Base-by-base conservation (phyloP, 2,329 filamentous ascomycete species). In the Teratosphaeria epicoccoides region DNA sequence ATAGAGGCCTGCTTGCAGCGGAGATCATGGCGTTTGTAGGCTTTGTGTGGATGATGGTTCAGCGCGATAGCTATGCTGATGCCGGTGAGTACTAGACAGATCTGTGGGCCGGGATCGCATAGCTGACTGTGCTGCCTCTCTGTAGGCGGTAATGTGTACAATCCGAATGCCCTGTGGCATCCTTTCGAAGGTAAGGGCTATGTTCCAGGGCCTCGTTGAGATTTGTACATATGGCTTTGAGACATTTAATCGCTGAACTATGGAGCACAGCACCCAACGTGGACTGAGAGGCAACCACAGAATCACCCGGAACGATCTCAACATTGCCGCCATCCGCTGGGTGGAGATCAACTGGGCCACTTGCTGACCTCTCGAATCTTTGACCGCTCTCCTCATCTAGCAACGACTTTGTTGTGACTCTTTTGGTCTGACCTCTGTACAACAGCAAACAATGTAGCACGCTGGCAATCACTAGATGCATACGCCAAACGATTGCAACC, bases 21-120 rank as follows among this genome's bases (percentile, higher is more conserved):
- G 47, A 49, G 12, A 43, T 49, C 11, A 17, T 43, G 23, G 47
- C 47, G 11, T 49, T 49, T 24, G n/a, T 49, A 9, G 33, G 28
- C 23, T 49, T 49, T 9, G 3, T 25, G 25, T 49, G 47, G 47
- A 49, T 49, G 47, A 43, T 49, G 28, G 33, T 49, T 28, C 47
- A 40, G 20, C 6, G 33, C 4, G 28, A 49, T 4, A 10, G 11
- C 10, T 49, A 49, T n/a, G 28, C 43, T 10, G 29, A 20, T 14
- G 23, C 22, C 24, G 47, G 47, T 49, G 47, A 40, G 47, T 24
- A 5, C 2, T n/a, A 24, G 20, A 17, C n/a, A 10, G 9, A 24
- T 20, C 17, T 44, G 6, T 24, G n/a, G 25, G 23, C 6, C 23
- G 4, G 12, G n/a, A 23, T 28, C 17, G 20, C 9, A 9, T 10